Conservation (phyloP, 2,329 filamentous ascomycete genomes). For the Pyrenochaeta sp. region DNA sequence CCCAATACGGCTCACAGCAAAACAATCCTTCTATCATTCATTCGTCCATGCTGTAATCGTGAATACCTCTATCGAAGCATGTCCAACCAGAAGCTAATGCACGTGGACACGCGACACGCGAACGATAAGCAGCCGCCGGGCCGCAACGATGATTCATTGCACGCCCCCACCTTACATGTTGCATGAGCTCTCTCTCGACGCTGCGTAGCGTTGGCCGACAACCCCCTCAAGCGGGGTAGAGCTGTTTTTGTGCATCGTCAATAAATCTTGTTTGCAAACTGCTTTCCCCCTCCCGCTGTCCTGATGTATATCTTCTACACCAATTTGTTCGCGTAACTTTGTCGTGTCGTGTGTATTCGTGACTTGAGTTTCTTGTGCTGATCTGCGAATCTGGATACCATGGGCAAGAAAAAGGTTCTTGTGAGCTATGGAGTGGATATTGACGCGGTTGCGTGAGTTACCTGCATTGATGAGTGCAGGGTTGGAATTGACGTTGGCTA, state of each 20-base stretch:
- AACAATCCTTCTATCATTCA: no score
- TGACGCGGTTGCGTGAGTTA: constrained; percentile 50
- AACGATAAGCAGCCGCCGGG: constrained; percentile 19
- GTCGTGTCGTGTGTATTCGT: no score
- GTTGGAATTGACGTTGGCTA: constrained; percentile 58
- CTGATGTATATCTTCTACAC: background rate
- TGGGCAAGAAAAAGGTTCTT: constrained; percentile 63
- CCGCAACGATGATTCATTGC: constrained; percentile 13
- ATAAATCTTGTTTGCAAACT: no score
- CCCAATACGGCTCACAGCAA: no score
- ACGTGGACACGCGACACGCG: constrained; percentile 21
- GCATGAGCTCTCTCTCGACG: no score
- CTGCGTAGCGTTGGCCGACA: constrained; percentile 1
- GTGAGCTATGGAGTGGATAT: constrained; percentile 75
- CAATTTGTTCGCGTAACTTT: background rate
- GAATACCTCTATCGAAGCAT: background rate
- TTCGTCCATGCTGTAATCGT: no score
- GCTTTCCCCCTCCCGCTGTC: no score
- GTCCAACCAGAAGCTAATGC: background rate
- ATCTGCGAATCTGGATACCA: constrained; percentile 23
- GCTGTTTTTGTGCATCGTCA: no score
- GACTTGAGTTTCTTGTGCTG: no score
- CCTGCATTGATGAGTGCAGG: background rate
- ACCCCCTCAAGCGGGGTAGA: constrained; percentile 28
- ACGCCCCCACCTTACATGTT: constrained; percentile 21